These are phyloP conservation scores for Smallanthus sonchifolius DNA, from an alignment of 129 eudicot genomes.

Conservation along the genomic window DNA sequence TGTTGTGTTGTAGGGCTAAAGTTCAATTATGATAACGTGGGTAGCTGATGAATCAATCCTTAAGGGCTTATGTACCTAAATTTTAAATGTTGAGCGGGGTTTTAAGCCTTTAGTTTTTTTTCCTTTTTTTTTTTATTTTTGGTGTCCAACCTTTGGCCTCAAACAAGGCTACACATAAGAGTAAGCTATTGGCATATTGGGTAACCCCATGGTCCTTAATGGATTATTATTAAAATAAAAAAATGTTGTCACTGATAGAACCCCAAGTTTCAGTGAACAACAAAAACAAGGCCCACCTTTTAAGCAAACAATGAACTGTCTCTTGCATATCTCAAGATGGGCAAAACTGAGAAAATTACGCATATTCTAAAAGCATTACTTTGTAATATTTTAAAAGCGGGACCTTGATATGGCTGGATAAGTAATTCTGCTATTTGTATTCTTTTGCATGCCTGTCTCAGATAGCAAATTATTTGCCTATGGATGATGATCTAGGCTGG, in stretches of 20 bases:
- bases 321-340: no score
- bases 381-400: slow-evolving; percentile 6
- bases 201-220: not conserved
- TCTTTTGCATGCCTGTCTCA: slow-evolving; percentile 29
- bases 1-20: not conserved
- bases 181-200: not conserved
- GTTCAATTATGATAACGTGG: not conserved
- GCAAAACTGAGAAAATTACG: not conserved
- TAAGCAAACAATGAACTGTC: not conserved
- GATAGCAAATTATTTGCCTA: slow-evolving; percentile 94
- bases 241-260: not conserved
- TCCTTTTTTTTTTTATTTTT: not conserved
- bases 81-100: not conserved
- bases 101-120: not conserved
- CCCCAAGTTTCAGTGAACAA: not conserved
- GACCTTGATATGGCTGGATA: slow-evolving; percentile 4
- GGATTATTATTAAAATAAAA: not conserved
- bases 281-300: no score
- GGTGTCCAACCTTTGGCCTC: not conserved
- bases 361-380: not conserved
- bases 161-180: not conserved
- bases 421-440: slow-evolving; percentile 4
- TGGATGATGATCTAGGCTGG: slow-evolving; percentile 83
- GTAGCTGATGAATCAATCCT: not conserved
- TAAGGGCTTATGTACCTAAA: not conserved